These are phyloP conservation scores for Picochlorum sp. DNA, from an alignment of 139 green algal genomes.

Conservation along the genomic window DNA sequence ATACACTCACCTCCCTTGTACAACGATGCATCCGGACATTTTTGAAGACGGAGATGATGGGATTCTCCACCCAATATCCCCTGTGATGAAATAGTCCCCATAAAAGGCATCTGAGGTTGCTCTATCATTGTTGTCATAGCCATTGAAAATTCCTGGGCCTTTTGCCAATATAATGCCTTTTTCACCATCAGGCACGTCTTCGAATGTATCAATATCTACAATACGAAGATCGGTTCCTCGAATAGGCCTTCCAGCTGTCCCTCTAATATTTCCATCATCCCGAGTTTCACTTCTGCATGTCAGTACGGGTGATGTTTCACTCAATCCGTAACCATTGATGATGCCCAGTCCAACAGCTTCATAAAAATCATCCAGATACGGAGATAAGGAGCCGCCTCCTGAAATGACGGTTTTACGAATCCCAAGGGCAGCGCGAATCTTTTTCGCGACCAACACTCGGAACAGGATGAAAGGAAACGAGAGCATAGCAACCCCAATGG, in stretches of 20 bases:
- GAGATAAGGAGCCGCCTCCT: constrained; percentile 73
- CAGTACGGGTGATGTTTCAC: constrained; percentile 85
- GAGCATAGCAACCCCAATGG: constrained; percentile 44
- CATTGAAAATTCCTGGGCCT: constrained; percentile 65
- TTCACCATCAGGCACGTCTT: constrained; percentile 49
- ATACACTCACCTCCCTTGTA: constrained; percentile 26
- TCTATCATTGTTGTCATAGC: constrained; percentile 50
- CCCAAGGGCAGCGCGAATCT: constrained; percentile 48
- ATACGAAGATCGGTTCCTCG: constrained; percentile 69
- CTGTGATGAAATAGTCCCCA: constrained; percentile 74
- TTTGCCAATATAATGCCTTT: constrained; percentile 68
- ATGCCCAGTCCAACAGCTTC: constrained; percentile 69
- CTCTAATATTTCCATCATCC: constrained; percentile 55
- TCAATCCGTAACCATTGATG: constrained; percentile 90
- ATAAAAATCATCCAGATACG: constrained; percentile 86
- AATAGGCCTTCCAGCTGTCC: constrained; percentile 65
- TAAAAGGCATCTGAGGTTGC: constrained; percentile 57
- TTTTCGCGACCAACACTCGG: constrained; percentile 43
- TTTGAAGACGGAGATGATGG: constrained; percentile 46
- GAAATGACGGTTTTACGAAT: constrained; percentile 57
- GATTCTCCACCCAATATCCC: constrained; percentile 69
- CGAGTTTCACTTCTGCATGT: constrained; percentile 40
- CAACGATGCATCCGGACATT: constrained; percentile 58
- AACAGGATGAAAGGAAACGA: constrained; percentile 49
- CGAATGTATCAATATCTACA: constrained; percentile 64